phyloP scores from a whole-genome alignment of 768 basidiomycete species.

The Leccinum subgranulosum region DNA sequence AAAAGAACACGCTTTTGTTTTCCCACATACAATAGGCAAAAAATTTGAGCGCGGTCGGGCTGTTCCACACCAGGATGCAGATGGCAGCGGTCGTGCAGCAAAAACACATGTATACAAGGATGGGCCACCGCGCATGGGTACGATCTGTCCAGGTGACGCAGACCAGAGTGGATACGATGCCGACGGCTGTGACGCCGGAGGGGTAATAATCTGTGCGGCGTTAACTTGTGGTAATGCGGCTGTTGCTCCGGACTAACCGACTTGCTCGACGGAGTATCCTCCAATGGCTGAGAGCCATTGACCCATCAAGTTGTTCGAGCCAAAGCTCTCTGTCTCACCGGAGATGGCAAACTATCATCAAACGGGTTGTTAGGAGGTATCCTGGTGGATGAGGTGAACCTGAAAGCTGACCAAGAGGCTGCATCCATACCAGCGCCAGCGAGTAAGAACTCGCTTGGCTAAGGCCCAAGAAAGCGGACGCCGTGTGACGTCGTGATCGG shows the following conservation, averaged over 20 bases:
- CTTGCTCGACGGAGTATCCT: constrained; percentile 61
- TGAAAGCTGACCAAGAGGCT: constrained; percentile 50
- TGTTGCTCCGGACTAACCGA: constrained; percentile 35
- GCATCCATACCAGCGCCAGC: constrained; percentile 70
- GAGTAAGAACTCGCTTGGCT: constrained; percentile 46
- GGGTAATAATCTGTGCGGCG: constrained; percentile 50
- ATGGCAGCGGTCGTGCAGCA: constrained; percentile 51
- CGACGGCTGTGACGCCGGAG: constrained; percentile 62
- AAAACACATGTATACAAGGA: constrained; percentile 61
- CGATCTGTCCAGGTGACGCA: constrained; percentile 65
- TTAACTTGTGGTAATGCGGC: not conserved
- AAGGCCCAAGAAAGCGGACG: constrained; percentile 46
- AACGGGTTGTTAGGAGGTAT: not conserved
- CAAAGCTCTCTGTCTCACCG: constrained; percentile 66
- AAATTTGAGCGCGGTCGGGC: constrained; percentile 61
- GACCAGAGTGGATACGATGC: constrained; percentile 57
- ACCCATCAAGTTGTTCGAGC: constrained; percentile 71
- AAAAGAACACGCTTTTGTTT: not conserved
- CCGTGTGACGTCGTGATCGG: constrained; percentile 38
- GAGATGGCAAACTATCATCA: constrained; percentile 56
- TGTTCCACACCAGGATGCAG: constrained; percentile 60
- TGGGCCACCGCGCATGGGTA: constrained; percentile 56
- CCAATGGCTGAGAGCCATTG: constrained; percentile 65
- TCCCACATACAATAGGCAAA: constrained; percentile 66
- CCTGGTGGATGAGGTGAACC: not conserved